Conservation (phyloP, 2,329 filamentous ascomycete genomes). For the Hymenoscyphus fraxineus region DNA sequence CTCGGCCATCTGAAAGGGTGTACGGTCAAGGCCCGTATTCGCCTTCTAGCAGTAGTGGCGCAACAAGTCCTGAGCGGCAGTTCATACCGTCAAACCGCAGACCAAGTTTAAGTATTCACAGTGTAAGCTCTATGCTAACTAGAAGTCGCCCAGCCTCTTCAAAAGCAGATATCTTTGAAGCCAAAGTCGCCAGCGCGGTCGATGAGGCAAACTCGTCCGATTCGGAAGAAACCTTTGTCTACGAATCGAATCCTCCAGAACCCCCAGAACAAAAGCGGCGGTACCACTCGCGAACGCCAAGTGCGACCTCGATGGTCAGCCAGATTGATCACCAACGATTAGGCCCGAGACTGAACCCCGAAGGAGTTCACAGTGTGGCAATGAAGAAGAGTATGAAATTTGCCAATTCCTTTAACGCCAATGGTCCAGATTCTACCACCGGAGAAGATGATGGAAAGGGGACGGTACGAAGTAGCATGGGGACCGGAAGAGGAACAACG, state of each 20-base stretch:
- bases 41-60: constrained; percentile 23
- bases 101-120: constrained; percentile 38
- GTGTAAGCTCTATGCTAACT: constrained; percentile 45
- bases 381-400: constrained; percentile 97
- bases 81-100: constrained; percentile 34
- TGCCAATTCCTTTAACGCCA: constrained; percentile 69
- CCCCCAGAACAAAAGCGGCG: constrained; percentile 60
- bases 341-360: constrained; percentile 56
- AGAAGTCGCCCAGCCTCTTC: constrained; percentile 65
- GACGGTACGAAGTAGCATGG: constrained; percentile 55
- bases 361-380: constrained; percentile 58
- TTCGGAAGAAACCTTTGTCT: constrained; percentile 97
- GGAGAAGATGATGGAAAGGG: constrained; percentile 67
- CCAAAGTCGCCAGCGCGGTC: constrained; percentile 91
- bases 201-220: constrained; percentile 96
- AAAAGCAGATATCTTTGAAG: constrained; percentile 97
- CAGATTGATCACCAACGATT: constrained; percentile 56
- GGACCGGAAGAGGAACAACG: constrained; percentile 61
- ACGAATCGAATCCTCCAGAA: constrained; percentile 91
- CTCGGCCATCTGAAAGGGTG: constrained; percentile 20
- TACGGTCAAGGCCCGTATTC: constrained; percentile 31
- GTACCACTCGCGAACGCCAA: constrained; percentile 92
- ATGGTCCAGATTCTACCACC: constrained; percentile 45
- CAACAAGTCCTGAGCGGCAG: constrained; percentile 28
- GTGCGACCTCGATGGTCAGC: constrained; percentile 78